Base-by-base conservation (phyloP, 441 rosid species). In the Biscutella auriculata region DNA sequence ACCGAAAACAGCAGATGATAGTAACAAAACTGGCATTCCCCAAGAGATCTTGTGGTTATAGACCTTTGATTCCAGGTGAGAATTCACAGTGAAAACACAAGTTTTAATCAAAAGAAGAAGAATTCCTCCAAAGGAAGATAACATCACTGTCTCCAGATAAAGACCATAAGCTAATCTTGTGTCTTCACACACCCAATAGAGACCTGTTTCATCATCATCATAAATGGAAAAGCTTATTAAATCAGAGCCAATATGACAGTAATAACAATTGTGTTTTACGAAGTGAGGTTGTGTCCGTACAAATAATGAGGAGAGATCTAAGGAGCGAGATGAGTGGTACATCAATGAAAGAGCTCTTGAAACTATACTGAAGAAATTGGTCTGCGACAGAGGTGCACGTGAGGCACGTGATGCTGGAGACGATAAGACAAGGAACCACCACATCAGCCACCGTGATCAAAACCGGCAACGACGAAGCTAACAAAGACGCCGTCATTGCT, bases 11-110 rank as follows among this genome's bases (percentile, higher is more conserved):
- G 79, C 79, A 0, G 92, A 91, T 0, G 96, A 91, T 16, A 91
- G 81, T 69, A 91, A 70, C 74, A 91, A 75, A 60, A 87, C 83
- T 9, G 97, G 96, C 93, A 87, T 85, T 25, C 80, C 97, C 95
- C 95, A 85, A 1, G 95, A 78, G 65, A 76, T 85, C 77, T 83
- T 91, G 67, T 82, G 79, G 59, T 68, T 1, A 44, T 35, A 26
- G 11, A 60, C 57, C 27, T 60, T 67, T 46, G 79, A 77, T 66
- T 76, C 81, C 9, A 81, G 50, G 66, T 79, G 84, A 47, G 89
- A 79, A 70, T 72, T 82, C 60, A 80, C 67, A 36, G 82, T 79
- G 66, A 91, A 83, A 62, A 91, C 80, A 68, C 82, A 91, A 41
- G 83, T 75, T 78, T 91, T 91, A 41, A 85, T 69, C 11, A 85